Evolutionary conservation across 805 yeast genomes (phyloP).

Genomic region (Yamadazyma tumulicola): DNA sequence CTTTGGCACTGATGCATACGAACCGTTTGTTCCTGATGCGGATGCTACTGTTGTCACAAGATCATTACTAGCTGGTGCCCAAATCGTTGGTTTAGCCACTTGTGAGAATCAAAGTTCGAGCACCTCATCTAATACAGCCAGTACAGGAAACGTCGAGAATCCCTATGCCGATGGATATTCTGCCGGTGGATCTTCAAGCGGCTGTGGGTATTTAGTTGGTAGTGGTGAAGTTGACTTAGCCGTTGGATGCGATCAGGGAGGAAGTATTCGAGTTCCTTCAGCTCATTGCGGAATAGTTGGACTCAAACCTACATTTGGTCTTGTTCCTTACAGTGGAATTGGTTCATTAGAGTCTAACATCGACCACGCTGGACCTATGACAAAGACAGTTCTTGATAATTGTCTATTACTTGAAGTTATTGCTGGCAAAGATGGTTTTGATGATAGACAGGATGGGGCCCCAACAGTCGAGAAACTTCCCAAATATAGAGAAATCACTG

Average conservation of each 20-base stretch:
- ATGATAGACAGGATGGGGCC: conserved; percentile 14
- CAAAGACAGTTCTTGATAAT: conserved; percentile 13
- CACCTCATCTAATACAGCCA: conserved; percentile 15
- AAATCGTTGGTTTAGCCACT: conserved; percentile 13
- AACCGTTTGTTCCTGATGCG: conserved; percentile 13
- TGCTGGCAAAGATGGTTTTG: conserved; percentile 15
- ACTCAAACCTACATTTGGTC: conserved; percentile 36
- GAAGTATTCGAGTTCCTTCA: conserved; percentile 48
- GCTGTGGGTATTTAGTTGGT: conserved; percentile 49
- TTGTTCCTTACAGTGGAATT: conserved; percentile 15
- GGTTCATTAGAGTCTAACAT: conserved; percentile 14
- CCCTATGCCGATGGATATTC: conserved; percentile 14
- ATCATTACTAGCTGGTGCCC: conserved; percentile 13
- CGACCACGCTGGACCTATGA: conserved; percentile 17
- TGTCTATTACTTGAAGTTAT: conserved; percentile 12
- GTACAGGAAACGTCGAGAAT: conserved; percentile 15
- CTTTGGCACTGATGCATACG: conserved; percentile 14
- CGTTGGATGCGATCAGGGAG: conserved; percentile 55
- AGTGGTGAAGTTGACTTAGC: conserved; percentile 48
- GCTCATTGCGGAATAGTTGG: conserved; percentile 41
- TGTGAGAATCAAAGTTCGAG: conserved; percentile 16
- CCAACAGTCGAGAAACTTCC: conserved; percentile 11
- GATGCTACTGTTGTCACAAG: conserved; percentile 14
- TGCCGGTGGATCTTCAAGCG: conserved; percentile 51
- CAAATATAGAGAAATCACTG: conserved; percentile 9